Percentiles rank a stretch among this genome's conserved stretches.
Evolutionary conservation across 2,329 filamentous ascomycete genomes (phyloP).

Genomic region (Lasiodiplodia gonubiensis): DNA sequence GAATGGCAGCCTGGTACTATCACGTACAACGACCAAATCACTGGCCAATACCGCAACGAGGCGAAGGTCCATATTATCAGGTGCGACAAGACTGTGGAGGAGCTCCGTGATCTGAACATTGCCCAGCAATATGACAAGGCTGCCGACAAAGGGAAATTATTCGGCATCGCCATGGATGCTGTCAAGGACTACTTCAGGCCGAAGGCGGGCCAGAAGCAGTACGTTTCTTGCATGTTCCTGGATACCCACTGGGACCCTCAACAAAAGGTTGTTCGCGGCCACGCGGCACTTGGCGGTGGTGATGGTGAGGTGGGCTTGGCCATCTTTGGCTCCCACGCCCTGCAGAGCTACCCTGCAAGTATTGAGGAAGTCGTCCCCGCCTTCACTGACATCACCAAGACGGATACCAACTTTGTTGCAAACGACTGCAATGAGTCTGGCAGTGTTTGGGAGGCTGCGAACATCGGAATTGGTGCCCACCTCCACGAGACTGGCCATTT

Average conservation of each 20-base stretch:
- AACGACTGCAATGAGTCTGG: slow-evolving; percentile 88
- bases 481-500: slow-evolving; percentile 89
- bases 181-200: slow-evolving; percentile 79
- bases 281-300: slow-evolving; percentile 81
- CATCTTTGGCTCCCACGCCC: slow-evolving; percentile 88
- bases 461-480: slow-evolving; percentile 91
- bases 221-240: slow-evolving; percentile 84
- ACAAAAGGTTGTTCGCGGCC: slow-evolving; percentile 73
- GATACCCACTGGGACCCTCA: slow-evolving; percentile 86
- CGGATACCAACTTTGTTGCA: slow-evolving; percentile 77
- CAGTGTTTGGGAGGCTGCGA: slow-evolving; percentile 94
- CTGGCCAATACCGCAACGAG: slow-evolving; percentile 81
- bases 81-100: slow-evolving; percentile 79
- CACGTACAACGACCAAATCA: slow-evolving; percentile 74
- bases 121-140: slow-evolving; percentile 78
- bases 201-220: slow-evolving; percentile 77
- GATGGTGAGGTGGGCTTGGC: slow-evolving; percentile 78
- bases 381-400: slow-evolving; percentile 88
- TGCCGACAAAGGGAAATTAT: slow-evolving; percentile 74
- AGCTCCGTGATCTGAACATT: slow-evolving; percentile 77
- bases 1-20: slow-evolving; percentile 88
- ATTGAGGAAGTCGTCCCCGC: slow-evolving; percentile 90
- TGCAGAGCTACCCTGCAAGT: slow-evolving; percentile 88
- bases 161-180: slow-evolving; percentile 76
- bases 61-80: slow-evolving; percentile 88